Base-by-base conservation (phyloP, 164 flowering plant genomes). In the Annona cherimola region DNA sequence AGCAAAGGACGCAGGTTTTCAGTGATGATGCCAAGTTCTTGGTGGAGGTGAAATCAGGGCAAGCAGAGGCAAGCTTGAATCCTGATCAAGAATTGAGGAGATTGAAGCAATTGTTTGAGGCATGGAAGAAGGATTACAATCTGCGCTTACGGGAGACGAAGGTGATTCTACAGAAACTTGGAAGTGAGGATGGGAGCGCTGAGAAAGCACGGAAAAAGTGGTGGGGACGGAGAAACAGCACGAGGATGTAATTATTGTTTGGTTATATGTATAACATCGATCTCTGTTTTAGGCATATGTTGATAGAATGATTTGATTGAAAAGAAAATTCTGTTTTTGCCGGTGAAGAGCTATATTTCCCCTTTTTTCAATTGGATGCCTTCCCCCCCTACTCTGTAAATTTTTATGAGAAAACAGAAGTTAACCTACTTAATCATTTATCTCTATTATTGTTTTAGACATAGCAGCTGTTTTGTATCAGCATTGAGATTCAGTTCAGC, bases 21-120 rank as follows among this genome's bases (percentile, higher is more conserved):
- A 90, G 89, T 2, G 99, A 95, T 66, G 99, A 95, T 76, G 96
- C 97, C 67, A 91, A 91, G 86, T 95, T 95, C 81, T 83, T 95
- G 80, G 97, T 93, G 68, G 98, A 95, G 76, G 97, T 93, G 16
- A 95, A 95, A 74, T 93, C 98, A 0, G 98, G 98, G 45, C 93
- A 91, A 78, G 83, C 84, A 0, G 99, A 93, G 59, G 99, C 97
- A 5, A 89, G 82, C 71, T 71, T 95, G 84, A 79, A 93, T 55
- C 96, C 97, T 1, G 99, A 95, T 71, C 78, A 67, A 19, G 99
- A 95, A 79, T 88, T 95, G 4, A 81, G 89, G 69, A 88, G 90
- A 79, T 75, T 95, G 76, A 93, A 91, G 74, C 90, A 86, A 75
- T 83, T 88, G 82, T 95, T 95, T 74, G 98, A 95, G 69, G 80